Conservation (phyloP, 176 grass and related monocot species). For the Rhynchospora pubera region DNA sequence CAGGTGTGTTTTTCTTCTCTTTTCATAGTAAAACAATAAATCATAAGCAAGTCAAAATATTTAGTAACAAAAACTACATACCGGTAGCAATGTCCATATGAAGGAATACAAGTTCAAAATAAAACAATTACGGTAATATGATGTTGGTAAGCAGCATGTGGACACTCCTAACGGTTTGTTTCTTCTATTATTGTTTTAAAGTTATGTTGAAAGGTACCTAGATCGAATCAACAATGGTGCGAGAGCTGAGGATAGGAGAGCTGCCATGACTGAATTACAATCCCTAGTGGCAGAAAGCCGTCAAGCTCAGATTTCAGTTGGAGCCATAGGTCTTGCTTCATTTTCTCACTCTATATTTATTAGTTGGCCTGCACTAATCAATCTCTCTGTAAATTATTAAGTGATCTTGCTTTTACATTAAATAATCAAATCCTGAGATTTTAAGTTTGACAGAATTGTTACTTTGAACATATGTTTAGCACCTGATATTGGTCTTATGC, state of each 20-base stretch:
- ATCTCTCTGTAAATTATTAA: too few species aligned
- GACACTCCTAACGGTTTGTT: too few species aligned
- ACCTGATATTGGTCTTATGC: background rate
- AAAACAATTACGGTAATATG: too few species aligned
- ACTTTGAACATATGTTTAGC: background rate
- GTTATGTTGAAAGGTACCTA: background rate
- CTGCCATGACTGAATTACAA: conserved; percentile 43
- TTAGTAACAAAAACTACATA: background rate
- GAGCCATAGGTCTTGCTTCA: conserved; percentile 59
- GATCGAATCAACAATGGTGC: conserved; percentile 87
- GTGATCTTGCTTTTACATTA: too few species aligned
- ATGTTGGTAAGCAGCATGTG: too few species aligned
- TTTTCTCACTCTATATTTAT: background rate
- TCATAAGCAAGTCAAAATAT: background rate
- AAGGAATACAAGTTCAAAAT: too few species aligned
- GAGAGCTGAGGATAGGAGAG: conserved; percentile 68
- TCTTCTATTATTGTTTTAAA: too few species aligned
- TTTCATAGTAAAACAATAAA: background rate
- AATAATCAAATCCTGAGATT: background rate
- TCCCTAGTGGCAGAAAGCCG: conserved; percentile 78
- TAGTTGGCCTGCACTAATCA: too few species aligned
- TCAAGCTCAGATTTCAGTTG: conserved; percentile 84
- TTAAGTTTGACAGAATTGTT: background rate
- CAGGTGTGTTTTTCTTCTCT: conserved; percentile 28
- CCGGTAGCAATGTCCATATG: background rate